phyloP scores from a whole-genome alignment of 306 rosid genomes.

The Sechiopsis laciniata region DNA sequence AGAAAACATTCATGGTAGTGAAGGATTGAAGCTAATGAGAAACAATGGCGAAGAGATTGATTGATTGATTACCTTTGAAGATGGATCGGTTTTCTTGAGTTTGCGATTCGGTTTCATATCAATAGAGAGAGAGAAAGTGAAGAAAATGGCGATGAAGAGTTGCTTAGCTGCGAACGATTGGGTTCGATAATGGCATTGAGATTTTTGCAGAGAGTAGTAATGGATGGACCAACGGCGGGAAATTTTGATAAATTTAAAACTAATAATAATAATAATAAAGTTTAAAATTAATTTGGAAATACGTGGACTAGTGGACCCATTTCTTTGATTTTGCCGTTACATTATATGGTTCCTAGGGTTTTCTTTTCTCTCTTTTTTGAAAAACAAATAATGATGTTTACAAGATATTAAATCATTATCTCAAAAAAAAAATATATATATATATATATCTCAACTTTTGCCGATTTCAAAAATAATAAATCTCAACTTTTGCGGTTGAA shows the following conservation, averaged over 20 bases:
- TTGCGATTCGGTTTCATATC: conserved; percentile 44
- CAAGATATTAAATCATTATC: too few species aligned
- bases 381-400: too few species aligned
- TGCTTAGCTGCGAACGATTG: not conserved
- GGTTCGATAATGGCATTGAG: not conserved
- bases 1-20: not conserved
- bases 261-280: too few species aligned
- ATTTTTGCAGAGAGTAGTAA: not conserved
- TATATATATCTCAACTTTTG: too few species aligned
- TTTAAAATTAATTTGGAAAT: too few species aligned
- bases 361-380: too few species aligned
- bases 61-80: conserved; percentile 58
- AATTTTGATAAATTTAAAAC: not conserved
- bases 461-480: too few species aligned
- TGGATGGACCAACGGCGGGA: conserved; percentile 14
- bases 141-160: not conserved
- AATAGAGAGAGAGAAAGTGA: not conserved
- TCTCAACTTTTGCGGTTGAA: too few species aligned
- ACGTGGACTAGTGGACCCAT: too few species aligned
- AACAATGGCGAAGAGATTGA: conserved; percentile 15
- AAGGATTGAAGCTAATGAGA: not conserved
- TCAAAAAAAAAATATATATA: too few species aligned
- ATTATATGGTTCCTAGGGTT: too few species aligned
- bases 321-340: too few species aligned
- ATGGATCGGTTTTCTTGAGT: conserved; percentile 34